phyloP scores from a whole-genome alignment of 768 basidiomycete genomes.

The Mycena rebaudengoi region DNA sequence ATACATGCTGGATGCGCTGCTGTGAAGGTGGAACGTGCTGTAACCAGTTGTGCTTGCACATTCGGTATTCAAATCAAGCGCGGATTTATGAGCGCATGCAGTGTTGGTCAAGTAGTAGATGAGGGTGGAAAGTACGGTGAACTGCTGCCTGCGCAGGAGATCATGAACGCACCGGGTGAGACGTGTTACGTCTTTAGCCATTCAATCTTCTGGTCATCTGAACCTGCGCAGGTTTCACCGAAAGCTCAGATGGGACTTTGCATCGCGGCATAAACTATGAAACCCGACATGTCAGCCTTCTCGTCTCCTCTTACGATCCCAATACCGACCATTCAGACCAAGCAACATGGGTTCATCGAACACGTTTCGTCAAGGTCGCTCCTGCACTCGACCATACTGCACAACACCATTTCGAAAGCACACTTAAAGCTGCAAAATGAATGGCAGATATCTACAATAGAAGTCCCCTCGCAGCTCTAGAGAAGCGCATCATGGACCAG shows the following conservation, averaged over 20 bases:
- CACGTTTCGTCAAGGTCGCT: too few relatives aligned
- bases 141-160: conserved; percentile 22
- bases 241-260: conserved; percentile 37
- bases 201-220: too few relatives aligned
- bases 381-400: not conserved
- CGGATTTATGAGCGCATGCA: conserved; percentile 20
- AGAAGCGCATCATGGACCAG: not conserved
- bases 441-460: not conserved
- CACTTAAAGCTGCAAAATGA: not conserved
- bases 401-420: not conserved
- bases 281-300: conserved; percentile 27
- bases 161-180: conserved; percentile 7
- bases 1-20: conserved; percentile 1
- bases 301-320: conserved; percentile 20
- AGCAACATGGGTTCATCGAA: conserved; percentile 22
- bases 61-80: not conserved
- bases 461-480: not conserved
- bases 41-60: not conserved
- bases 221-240: conserved; percentile 25
- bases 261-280: conserved; percentile 31
- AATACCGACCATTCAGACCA: conserved; percentile 20
- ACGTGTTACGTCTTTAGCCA: too few relatives aligned
- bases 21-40: conserved; percentile 1
- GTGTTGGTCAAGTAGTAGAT: conserved; percentile 11
- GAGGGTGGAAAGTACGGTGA: conserved; percentile 27